Evolutionary conservation across 768 basidiomycete species (phyloP).

Genomic region (Trametes sanguinea): DNA sequence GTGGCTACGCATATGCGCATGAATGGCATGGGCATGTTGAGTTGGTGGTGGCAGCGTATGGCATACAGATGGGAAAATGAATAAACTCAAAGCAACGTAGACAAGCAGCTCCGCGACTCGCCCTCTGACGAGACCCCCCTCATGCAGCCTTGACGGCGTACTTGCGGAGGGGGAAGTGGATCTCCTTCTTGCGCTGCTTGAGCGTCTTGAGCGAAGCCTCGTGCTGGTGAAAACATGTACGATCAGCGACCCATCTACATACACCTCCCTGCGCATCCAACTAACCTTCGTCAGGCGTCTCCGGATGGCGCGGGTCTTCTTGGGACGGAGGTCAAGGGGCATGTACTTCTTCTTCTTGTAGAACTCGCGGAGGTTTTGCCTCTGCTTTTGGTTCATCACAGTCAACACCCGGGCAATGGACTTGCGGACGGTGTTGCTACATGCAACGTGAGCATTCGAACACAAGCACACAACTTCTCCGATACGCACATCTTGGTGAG

Average conservation of each 20-base stretch:
- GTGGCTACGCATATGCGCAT: constrained; percentile 25
- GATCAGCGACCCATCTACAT: constrained; percentile 9
- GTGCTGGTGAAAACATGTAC: constrained; percentile 49
- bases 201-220: constrained; percentile 85
- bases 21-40: constrained; percentile 36
- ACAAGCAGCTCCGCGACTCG: constrained; percentile 28
- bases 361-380: constrained; percentile 95
- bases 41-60: constrained; percentile 36
- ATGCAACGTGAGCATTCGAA: background rate
- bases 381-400: constrained; percentile 97
- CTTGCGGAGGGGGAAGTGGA: constrained; percentile 91
- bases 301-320: constrained; percentile 99
- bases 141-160: constrained; percentile 91
- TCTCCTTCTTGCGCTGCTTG: constrained; percentile 92
- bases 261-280: background rate
- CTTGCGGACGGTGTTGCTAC: constrained; percentile 93
- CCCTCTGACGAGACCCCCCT: constrained; percentile 5
- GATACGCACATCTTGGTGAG: constrained; percentile 91
- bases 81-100: constrained; percentile 30
- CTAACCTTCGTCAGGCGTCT: constrained; percentile 86
- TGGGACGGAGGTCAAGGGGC: constrained; percentile 95
- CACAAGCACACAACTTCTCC: background rate
- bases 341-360: constrained; percentile 97
- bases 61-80: constrained; percentile 41
- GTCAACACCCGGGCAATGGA: constrained; percentile 98